Percentiles rank a stretch among this genome's conserved stretches.
phyloP scores from a whole-genome alignment of 345 rosid genomes.

The Populus alba region DNA sequence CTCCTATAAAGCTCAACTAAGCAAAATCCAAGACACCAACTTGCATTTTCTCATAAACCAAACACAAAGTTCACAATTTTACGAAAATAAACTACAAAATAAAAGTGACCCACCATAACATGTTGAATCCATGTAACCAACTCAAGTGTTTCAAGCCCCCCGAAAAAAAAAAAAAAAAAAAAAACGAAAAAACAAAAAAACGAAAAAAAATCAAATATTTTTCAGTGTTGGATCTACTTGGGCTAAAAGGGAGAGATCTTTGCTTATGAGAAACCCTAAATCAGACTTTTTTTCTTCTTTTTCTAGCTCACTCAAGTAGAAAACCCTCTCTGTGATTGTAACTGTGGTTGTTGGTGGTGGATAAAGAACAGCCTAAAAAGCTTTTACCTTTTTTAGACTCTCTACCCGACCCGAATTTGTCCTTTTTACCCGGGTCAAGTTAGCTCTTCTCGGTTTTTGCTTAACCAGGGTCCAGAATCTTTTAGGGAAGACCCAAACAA shows the following conservation, averaged over 20 bases:
- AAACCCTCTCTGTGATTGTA: conserved; percentile 10
- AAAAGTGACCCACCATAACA: conserved; percentile 41
- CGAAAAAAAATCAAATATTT: neutral
- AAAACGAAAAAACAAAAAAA: neutral
- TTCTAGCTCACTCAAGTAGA: conserved; percentile 18
- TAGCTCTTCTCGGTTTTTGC: neutral
- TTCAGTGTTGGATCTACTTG: conserved; percentile 10
- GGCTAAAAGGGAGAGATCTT: neutral
- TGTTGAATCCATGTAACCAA: conserved; percentile 36
- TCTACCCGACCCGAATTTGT: conserved; percentile 19
- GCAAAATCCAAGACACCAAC: neutral
- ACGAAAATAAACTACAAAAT: neutral
- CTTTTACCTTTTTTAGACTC: conserved; percentile 15
- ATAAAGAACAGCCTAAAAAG: conserved; percentile 15
- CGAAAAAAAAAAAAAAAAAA: neutral
- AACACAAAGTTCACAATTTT: neutral
- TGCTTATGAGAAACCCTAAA: conserved; percentile 29
- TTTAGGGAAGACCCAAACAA: neutral
- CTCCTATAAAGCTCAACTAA: neutral
- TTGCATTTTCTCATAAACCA: conserved; percentile 15
- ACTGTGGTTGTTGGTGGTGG: conserved; percentile 10
- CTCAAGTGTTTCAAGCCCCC: neutral
- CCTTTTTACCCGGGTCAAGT: neutral
- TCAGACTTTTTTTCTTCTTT: neutral
- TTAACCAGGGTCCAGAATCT: neutral